Evolutionary conservation across 1,284 basidiomycete genomes (phyloP), one percentile per base, ranked within the genome.

Genomic region (Mycena sp.): DNA sequence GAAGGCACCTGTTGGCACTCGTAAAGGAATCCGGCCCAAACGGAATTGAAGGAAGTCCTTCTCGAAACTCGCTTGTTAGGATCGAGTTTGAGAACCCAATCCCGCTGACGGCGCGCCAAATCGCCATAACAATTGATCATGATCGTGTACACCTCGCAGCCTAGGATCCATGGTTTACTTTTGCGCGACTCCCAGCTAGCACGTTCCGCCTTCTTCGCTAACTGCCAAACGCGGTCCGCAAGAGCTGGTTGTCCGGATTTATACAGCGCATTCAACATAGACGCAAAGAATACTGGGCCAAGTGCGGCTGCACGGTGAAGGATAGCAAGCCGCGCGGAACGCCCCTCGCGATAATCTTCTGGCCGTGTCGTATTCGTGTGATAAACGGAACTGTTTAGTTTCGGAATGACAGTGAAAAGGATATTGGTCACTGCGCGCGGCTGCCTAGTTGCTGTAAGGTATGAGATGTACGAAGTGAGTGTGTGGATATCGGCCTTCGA

Each of bases 61-160:
- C 28, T 29, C 11, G 35, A 50, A 54, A 61, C 25, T 32, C 44
- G 45, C 55, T 51, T 51, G 28, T 49, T 12, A 49, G n/a, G 60
- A 12, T n/a, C n/a, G n/a, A 69, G 43, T 57, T 56, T 48, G 46
- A 57, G 40, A 12, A 37, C 30, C 41, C 50, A 64, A 50, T 21
- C 73, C 58, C 37, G 71, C 75, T 68, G 74, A 73, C 61, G 61
- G n/a, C 73, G 74, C n/a, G 78, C 79, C 70, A 87, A 81, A 0
- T 75, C 73, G 1, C 79, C 83, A 70, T 91, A 92, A 45, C 85
- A 79, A 57, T 87, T 80, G 60, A 94, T 73, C 86, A 93, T 91
- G 49, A 84, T 76, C 1, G 90, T 93, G 73, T 92, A 93, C 1
- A 88, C 87, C 17, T 87, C 80, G 3, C 88, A 76, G 9, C 55